Conservation (phyloP, 2,329 filamentous ascomycete species). For the Xylariaceae sp. region DNA sequence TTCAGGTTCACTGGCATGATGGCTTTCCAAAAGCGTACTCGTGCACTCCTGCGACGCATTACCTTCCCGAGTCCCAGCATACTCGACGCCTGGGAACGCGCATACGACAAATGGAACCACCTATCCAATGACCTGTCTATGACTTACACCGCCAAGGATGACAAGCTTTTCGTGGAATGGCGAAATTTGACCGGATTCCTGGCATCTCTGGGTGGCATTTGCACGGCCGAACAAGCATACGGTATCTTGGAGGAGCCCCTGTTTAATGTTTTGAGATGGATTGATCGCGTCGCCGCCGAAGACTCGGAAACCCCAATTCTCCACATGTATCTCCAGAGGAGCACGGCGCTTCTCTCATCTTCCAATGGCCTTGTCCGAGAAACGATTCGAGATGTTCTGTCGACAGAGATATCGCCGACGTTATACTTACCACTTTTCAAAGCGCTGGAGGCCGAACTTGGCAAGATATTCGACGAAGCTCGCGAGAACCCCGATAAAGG, state of each 20-base stretch:
- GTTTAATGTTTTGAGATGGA: constrained; percentile 56
- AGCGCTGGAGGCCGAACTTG: constrained; percentile 59
- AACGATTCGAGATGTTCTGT: constrained; percentile 60
- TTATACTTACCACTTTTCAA: constrained; percentile 60
- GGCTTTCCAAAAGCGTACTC: constrained; percentile 62
- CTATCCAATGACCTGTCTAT: constrained; percentile 59
- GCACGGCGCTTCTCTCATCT: constrained; percentile 60
- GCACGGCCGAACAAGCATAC: constrained; percentile 54
- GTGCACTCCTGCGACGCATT: constrained; percentile 55
- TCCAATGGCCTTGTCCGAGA: constrained; percentile 60
- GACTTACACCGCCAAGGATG: constrained; percentile 47
- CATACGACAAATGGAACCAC: constrained; percentile 60
- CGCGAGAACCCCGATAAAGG: constrained; percentile 44
- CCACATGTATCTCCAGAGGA: constrained; percentile 55
- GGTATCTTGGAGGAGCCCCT: constrained; percentile 53
- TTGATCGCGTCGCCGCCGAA: constrained; percentile 55
- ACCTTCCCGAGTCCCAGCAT: constrained; percentile 61
- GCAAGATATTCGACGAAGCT: constrained; percentile 55
- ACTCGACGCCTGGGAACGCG: constrained; percentile 60
- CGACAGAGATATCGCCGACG: constrained; percentile 57
- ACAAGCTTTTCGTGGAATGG: constrained; percentile 57
- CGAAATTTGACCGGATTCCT: constrained; percentile 65
- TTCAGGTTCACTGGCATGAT: constrained; percentile 65
- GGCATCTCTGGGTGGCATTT: constrained; percentile 61
- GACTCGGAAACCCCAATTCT: constrained; percentile 57